Evolutionary conservation across 805 yeast species (phyloP).

Genomic region (Teunomyces lycoperdinae): DNA sequence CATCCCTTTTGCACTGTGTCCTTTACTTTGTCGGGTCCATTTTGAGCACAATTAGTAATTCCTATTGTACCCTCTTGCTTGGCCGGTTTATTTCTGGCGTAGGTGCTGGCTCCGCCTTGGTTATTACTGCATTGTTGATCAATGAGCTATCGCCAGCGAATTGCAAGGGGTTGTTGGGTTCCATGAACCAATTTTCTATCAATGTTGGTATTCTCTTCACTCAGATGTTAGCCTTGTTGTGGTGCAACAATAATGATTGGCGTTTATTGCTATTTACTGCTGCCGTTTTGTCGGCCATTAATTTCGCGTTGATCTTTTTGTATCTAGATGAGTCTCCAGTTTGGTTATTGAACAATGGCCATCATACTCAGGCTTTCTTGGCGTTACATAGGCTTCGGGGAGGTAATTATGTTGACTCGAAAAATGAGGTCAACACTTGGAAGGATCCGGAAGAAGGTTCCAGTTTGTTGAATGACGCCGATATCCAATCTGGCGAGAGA

Average conservation of each 20-base stretch:
- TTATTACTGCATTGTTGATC: constrained; percentile 77
- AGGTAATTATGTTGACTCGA: constrained; percentile 32
- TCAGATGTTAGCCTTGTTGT: constrained; percentile 67
- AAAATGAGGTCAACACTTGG: constrained; percentile 41
- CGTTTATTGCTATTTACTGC: constrained; percentile 67
- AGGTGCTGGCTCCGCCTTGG: constrained; percentile 86
- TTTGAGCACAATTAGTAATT: constrained; percentile 50
- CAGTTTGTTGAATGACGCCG: constrained; percentile 14
- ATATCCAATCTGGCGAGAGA: background rate
- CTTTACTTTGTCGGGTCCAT: constrained; percentile 61
- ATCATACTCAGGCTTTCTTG: constrained; percentile 37
- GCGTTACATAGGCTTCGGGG: constrained; percentile 38
- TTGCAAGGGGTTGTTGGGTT: constrained; percentile 75
- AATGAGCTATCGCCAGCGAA: constrained; percentile 74
- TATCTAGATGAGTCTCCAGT: constrained; percentile 75
- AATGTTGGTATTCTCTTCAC: constrained; percentile 82
- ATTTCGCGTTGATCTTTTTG: constrained; percentile 38
- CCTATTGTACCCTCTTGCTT: constrained; percentile 42
- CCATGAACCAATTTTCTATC: constrained; percentile 84
- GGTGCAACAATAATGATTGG: constrained; percentile 72
- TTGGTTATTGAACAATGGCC: constrained; percentile 64
- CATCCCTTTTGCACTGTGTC: constrained; percentile 50
- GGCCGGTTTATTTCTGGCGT: constrained; percentile 82
- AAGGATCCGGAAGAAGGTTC: constrained; percentile 15
- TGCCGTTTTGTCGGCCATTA: constrained; percentile 47